These are phyloP conservation scores for Dactylella cylindrospora DNA, from an alignment of 2,329 filamentous ascomycete genomes.

Conservation along the genomic window DNA sequence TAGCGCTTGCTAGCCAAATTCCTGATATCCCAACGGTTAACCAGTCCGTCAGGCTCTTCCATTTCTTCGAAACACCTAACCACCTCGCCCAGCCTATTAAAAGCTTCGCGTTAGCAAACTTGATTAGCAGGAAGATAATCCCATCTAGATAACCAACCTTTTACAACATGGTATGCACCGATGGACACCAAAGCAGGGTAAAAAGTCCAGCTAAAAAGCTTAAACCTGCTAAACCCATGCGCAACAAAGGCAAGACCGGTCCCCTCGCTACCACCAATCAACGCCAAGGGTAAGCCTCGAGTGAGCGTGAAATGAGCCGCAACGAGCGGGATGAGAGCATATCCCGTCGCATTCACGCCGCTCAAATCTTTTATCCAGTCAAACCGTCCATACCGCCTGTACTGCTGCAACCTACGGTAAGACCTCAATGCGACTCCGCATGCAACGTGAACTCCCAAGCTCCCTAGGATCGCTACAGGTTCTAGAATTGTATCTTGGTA, in stretches of 20 bases:
- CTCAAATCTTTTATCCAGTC: conserved; percentile 62
- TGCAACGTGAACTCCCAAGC: conserved; percentile 72
- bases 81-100: conserved; percentile 45
- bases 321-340: conserved; percentile 66
- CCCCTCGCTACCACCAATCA: conserved; percentile 83
- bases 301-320: conserved; percentile 74
- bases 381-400: conserved; percentile 70
- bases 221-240: conserved; percentile 66
- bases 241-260: conserved; percentile 80
- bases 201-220: conserved; percentile 43
- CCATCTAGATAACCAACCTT: conserved; percentile 34
- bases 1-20: conserved; percentile 46
- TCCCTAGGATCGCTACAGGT: conserved; percentile 74
- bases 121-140: not conserved
- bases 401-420: conserved; percentile 69
- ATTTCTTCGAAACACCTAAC: conserved; percentile 11
- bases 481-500: conserved; percentile 80
- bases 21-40: conserved; percentile 37
- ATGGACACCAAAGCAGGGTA: conserved; percentile 45
- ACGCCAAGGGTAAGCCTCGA: conserved; percentile 69
- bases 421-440: conserved; percentile 77
- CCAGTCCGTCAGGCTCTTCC: conserved; percentile 21
- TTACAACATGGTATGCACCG: conserved; percentile 47
- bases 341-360: conserved; percentile 67
- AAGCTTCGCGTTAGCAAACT: not conserved